phyloP scores from a whole-genome alignment of 2,329 filamentous ascomycete species.

The Didymella pomorum region DNA sequence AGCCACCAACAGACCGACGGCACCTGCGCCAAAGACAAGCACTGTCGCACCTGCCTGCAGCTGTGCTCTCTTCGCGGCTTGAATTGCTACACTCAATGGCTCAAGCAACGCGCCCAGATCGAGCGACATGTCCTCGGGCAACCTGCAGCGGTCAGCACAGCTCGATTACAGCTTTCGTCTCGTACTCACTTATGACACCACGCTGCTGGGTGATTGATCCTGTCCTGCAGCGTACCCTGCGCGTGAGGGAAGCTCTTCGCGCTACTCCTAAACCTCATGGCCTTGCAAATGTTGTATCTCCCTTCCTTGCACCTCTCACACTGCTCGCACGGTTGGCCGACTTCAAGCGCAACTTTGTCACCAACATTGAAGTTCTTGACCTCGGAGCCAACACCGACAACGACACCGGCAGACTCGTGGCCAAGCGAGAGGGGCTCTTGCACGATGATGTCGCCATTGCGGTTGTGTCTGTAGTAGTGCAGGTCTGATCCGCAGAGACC shows the following conservation, averaged over 20 bases:
- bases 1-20: conserved; percentile 67
- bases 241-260: conserved; percentile 69
- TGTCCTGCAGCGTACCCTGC: conserved; percentile 69
- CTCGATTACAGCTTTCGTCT: not conserved
- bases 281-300: conserved; percentile 69
- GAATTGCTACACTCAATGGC: conserved; percentile 67
- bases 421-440: conserved; percentile 82
- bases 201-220: conserved; percentile 67
- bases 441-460: conserved; percentile 86
- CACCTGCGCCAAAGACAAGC: conserved; percentile 68
- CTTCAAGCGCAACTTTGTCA: conserved; percentile 91
- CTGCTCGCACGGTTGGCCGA: conserved; percentile 80
- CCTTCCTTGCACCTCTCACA: conserved; percentile 64
- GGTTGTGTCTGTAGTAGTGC: conserved; percentile 87
- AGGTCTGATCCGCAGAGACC: conserved; percentile 76
- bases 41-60: conserved; percentile 58
- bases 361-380: conserved; percentile 72
- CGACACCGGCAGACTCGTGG: conserved; percentile 79
- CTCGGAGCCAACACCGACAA: conserved; percentile 72
- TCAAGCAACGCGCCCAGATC: conserved; percentile 67
- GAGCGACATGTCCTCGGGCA: conserved; percentile 62
- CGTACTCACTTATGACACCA: conserved; percentile 63
- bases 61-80: conserved; percentile 64
- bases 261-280: conserved; percentile 65
- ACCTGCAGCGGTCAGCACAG: conserved; percentile 34